Percentiles rank a stretch among this genome's conserved stretches.
Conservation (phyloP, 371 early-diverging fungal species). For the Umbelopsis sp. region DNA sequence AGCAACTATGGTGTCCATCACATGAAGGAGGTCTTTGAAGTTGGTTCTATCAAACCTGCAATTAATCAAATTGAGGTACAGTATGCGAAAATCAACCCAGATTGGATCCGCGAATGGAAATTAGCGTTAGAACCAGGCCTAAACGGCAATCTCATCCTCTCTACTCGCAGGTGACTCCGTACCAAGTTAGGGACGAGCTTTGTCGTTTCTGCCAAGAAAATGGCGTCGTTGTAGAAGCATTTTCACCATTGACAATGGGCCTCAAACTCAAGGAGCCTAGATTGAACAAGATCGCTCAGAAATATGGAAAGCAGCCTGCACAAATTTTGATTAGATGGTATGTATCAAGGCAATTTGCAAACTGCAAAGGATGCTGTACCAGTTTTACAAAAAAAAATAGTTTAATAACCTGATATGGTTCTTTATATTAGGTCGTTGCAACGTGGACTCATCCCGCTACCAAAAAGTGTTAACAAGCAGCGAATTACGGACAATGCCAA, state of each 20-base stretch:
- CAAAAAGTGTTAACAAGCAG: constrained; percentile 54
- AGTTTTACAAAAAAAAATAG: background rate
- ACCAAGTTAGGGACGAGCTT: constrained; percentile 44
- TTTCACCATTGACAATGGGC: constrained; percentile 60
- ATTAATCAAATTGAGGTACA: constrained; percentile 77
- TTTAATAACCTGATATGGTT: background rate
- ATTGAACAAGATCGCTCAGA: constrained; percentile 47
- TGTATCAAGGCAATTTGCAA: background rate
- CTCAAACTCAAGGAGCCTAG: constrained; percentile 46
- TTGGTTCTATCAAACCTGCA: constrained; percentile 68
- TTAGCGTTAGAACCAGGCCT: background rate
- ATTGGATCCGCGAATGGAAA: background rate
- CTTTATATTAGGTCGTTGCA: constrained; percentile 38
- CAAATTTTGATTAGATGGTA: constrained; percentile 45
- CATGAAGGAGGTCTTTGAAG: constrained; percentile 58
- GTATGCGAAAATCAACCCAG: background rate
- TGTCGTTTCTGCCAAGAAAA: constrained; percentile 48
- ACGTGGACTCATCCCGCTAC: constrained; percentile 54
- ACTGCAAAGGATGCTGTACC: background rate
- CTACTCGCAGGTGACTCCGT: constrained; percentile 28
- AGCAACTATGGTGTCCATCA: constrained; percentile 75
- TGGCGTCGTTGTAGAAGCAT: constrained; percentile 58
- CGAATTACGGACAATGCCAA: constrained; percentile 57
- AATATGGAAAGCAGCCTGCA: constrained; percentile 49
- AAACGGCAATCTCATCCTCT: background rate